These are phyloP conservation scores for Psilocybe tampanensis DNA, from an alignment of 768 basidiomycete genomes.

Conservation along the genomic window DNA sequence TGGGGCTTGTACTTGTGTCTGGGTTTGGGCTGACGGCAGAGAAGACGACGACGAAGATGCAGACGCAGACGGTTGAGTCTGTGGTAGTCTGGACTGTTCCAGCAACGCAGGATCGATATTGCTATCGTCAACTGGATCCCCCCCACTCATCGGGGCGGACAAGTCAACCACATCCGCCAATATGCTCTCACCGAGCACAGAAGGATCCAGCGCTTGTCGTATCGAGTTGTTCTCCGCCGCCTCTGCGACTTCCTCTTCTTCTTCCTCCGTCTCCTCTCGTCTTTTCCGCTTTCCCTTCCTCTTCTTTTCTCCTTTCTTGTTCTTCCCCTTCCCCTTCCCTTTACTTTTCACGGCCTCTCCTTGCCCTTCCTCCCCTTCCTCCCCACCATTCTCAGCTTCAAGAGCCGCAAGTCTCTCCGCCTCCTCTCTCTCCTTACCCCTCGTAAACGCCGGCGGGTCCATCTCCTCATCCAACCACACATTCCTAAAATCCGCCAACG, in stretches of 20 bases:
- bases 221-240: constrained; percentile 23
- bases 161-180: constrained; percentile 52
- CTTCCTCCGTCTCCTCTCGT: constrained; percentile 35
- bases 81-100: constrained; percentile 20
- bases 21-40: too few species aligned
- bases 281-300: constrained; percentile 25
- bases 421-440: constrained; percentile 73
- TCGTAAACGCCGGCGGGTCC: constrained; percentile 89
- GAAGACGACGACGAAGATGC: too few species aligned
- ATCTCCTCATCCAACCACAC: constrained; percentile 92
- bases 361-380: constrained; percentile 32
- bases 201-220: constrained; percentile 52
- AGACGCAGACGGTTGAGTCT: background rate
- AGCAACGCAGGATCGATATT: constrained; percentile 65
- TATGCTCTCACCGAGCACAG: constrained; percentile 68
- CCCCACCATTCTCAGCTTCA: constrained; percentile 33
- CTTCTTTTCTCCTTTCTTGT: constrained; percentile 30
- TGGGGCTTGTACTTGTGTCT: too few species aligned
- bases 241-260: constrained; percentile 29
- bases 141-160: constrained; percentile 34
- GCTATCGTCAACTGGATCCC: constrained; percentile 41
- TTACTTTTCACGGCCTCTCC: constrained; percentile 38
- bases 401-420: constrained; percentile 45
- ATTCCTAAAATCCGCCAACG: constrained; percentile 85
- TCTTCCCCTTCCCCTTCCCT: constrained; percentile 36